Evolutionary conservation across 2,329 filamentous ascomycete genomes (phyloP), one percentile per base, ranked within the genome.

Genomic region (Sordariomycetes sp.): DNA sequence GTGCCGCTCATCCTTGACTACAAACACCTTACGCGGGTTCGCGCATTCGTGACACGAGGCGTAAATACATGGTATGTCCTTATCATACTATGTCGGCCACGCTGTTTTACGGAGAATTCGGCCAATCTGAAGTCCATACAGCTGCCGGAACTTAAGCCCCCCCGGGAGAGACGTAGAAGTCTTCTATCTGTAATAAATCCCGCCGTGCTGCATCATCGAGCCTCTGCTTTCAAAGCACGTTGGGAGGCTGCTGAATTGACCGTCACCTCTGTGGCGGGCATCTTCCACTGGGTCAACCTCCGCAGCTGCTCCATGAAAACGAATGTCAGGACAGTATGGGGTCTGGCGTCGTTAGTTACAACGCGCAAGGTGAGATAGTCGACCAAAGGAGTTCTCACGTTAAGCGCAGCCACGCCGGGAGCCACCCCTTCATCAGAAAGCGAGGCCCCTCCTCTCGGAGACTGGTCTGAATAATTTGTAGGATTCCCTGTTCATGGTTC

Each of bases 391-490:
- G 4, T 16, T 50, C 56, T 38, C 36, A 63, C 59, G 61, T 62
- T 3, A 66, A 42, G 39, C 62, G 46, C 8, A 66, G 32, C 63
- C 62, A 66, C 1, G 62, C 62, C 1, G 62, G 61, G 8, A 57
- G 61, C 62, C 61, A 66, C 2, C 63, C 63, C 35, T 61, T 63
- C 59, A 65, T 64, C 4, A 66, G 49, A 33, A 66, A 65, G 2
- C 53, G 45, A 1, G 53, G 52, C 0, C 62, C 62, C 42, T 66
- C 61, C 10, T 58, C 53, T 4, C 48, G 45, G 6, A 63, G 39
- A 4, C 59, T 55, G 0, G 50, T 46, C 6, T 43, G 39, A 7
- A 63, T 38, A 4, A 64, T 53, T 23, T 53, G 50, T 3, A 51
- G 18, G 3, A 64, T 40, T 4, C 55, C 47, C 55, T 57, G 14